These are phyloP conservation scores for Penicillium sp. DNA, from an alignment of 2,329 filamentous ascomycete species.

Conservation along the genomic window DNA sequence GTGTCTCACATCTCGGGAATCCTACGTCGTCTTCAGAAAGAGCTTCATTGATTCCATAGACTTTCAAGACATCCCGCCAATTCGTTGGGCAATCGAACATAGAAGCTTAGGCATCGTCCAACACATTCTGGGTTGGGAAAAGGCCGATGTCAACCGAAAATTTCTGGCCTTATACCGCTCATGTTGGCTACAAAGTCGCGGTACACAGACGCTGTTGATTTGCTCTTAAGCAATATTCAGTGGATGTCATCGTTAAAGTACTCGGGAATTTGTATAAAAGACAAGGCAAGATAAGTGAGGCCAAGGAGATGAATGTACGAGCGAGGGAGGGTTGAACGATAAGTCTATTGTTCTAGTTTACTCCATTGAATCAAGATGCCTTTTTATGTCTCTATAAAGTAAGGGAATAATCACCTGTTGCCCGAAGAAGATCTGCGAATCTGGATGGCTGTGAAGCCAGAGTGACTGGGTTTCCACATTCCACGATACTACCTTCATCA, in stretches of 20 bases:
- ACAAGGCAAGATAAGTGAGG: too few relatives aligned
- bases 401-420: too few relatives aligned
- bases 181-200: neutral
- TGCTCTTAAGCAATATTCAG: constrained; percentile 2
- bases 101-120: neutral
- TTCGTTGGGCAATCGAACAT: neutral
- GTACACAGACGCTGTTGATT: neutral
- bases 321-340: too few relatives aligned
- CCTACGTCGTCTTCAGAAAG: neutral
- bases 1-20: neutral
- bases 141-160: neutral
- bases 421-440: too few relatives aligned
- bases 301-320: too few relatives aligned
- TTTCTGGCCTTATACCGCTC: neutral
- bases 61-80: neutral
- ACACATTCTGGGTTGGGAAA: neutral
- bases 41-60: neutral
- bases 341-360: too few relatives aligned
- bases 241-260: neutral
- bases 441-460: too few relatives aligned
- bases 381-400: too few relatives aligned
- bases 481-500: too few relatives aligned
- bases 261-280: too few relatives aligned
- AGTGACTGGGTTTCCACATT: too few relatives aligned
- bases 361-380: too few relatives aligned